Conservation (phyloP, 78 protist genomes). For the Isochrysis galbana region DNA sequence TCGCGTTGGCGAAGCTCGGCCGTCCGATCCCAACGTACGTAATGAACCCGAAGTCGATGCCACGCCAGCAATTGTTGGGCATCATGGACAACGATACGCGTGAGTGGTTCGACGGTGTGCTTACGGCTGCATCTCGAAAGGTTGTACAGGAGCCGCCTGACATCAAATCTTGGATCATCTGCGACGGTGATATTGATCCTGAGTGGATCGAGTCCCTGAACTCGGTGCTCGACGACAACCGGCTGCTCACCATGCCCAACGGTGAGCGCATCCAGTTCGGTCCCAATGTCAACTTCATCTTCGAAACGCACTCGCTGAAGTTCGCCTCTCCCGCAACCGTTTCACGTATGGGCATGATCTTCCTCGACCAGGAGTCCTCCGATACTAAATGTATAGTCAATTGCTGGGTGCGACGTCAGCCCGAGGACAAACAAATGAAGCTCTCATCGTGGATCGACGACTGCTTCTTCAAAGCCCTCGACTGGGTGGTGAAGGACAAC, state of each 20-base stretch:
- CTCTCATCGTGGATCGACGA: slow-evolving; percentile 32
- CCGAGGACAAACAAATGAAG: not conserved
- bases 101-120: slow-evolving; percentile 87
- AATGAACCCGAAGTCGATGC: slow-evolving; percentile 90
- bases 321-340: slow-evolving; percentile 93
- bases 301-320: slow-evolving; percentile 79
- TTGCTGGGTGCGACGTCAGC: slow-evolving; percentile 39
- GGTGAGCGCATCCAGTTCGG: slow-evolving; percentile 71
- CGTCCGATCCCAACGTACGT: slow-evolving; percentile 35
- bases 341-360: slow-evolving; percentile 67
- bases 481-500: not conserved
- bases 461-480: slow-evolving; percentile 56
- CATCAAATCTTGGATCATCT: slow-evolving; percentile 71
- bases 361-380: slow-evolving; percentile 71
- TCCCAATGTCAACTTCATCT: slow-evolving; percentile 80
- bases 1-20: slow-evolving; percentile 49
- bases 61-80: slow-evolving; percentile 79
- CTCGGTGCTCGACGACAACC: slow-evolving; percentile 88
- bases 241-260: slow-evolving; percentile 83
- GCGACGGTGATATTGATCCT: slow-evolving; percentile 88
- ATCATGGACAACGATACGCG: slow-evolving; percentile 83
- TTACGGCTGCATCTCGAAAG: slow-evolving; percentile 62
- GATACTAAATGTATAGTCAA: slow-evolving; percentile 9
- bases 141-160: slow-evolving; percentile 64
- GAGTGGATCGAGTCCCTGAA: slow-evolving; percentile 88